A percentile compares a stretch with the other conserved stretches of the same genome.
Conservation (phyloP, 129 eudicot species). For the Erigeron canadensis region DNA sequence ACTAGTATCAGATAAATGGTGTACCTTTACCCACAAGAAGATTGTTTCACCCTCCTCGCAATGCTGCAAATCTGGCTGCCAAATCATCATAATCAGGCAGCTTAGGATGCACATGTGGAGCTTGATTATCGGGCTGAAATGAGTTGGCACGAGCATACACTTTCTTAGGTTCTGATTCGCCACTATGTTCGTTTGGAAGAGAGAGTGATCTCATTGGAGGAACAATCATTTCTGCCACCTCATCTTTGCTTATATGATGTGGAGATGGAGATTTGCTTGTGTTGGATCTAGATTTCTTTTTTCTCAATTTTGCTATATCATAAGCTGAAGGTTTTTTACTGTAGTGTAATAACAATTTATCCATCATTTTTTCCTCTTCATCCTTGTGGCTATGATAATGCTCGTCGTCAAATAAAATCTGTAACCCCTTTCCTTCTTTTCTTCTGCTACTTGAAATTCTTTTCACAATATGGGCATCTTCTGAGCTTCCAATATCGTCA, state of each 20-base stretch:
- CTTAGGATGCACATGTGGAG: slow-evolving; percentile 91
- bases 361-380: slow-evolving; percentile 79
- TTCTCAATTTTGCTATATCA: slow-evolving; percentile 46
- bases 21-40: neutral
- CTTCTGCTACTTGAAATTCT: slow-evolving; percentile 71
- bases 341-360: slow-evolving; percentile 79
- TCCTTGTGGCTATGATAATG: slow-evolving; percentile 45
- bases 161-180: slow-evolving; percentile 39
- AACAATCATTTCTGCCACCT: slow-evolving; percentile 34
- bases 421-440: slow-evolving; percentile 77
- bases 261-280: slow-evolving; percentile 39
- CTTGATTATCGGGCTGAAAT: slow-evolving; percentile 76
- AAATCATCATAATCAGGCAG: slow-evolving; percentile 94
- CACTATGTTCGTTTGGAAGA: slow-evolving; percentile 57
- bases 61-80: slow-evolving; percentile 86
- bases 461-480: slow-evolving; percentile 45
- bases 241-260: slow-evolving; percentile 26
- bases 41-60: slow-evolving; percentile 43
- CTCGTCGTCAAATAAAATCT: slow-evolving; percentile 68
- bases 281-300: slow-evolving; percentile 40
- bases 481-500: slow-evolving; percentile 38
- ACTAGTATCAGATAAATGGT: too few species aligned
- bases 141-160: slow-evolving; percentile 77
- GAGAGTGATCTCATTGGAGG: slow-evolving; percentile 66
- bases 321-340: slow-evolving; percentile 69